Evolutionary conservation across 2,329 filamentous ascomycete species (phyloP).

Genomic region (Colletotrichum siamense): DNA sequence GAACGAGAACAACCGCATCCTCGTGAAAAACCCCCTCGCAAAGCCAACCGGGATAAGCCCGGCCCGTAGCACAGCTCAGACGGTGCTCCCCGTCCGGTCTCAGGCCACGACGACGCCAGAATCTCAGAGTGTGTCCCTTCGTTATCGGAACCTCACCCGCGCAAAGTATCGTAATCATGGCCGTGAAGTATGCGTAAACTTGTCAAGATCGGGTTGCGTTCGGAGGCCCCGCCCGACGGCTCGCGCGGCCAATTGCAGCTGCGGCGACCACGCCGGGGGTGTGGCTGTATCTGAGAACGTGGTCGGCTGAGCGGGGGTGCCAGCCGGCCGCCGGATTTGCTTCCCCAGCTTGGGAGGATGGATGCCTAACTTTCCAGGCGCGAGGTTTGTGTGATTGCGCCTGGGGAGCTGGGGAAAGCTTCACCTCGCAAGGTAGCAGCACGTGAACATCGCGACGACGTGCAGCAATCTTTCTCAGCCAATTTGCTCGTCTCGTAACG

Average conservation of each 20-base stretch:
- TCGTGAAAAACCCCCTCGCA: neutral
- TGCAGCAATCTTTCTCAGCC: neutral
- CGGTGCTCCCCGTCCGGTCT: slow-evolving; percentile 2
- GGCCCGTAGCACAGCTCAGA: neutral
- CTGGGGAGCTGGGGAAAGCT: slow-evolving; percentile 15
- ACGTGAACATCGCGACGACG: neutral
- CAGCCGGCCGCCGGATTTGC: neutral
- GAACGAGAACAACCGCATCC: neutral
- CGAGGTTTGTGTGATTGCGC: neutral
- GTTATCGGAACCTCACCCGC: neutral
- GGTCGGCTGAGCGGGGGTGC: neutral
- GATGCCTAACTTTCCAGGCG: neutral
- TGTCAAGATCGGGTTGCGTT: slow-evolving; percentile 10
- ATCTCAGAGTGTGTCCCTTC: neutral
- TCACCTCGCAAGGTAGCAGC: neutral
- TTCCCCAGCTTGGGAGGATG: neutral
- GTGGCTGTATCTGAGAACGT: neutral
- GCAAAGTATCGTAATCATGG: neutral
- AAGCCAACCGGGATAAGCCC: neutral
- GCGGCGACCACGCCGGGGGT: neutral
- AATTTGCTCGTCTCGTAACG: neutral
- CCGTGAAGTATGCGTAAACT: neutral
- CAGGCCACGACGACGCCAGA: neutral
- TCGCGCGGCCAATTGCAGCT: neutral
- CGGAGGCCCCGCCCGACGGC: slow-evolving; percentile 10